Conservation (phyloP, 2,329 filamentous ascomycete species). For the Exophiala mesophila region DNA sequence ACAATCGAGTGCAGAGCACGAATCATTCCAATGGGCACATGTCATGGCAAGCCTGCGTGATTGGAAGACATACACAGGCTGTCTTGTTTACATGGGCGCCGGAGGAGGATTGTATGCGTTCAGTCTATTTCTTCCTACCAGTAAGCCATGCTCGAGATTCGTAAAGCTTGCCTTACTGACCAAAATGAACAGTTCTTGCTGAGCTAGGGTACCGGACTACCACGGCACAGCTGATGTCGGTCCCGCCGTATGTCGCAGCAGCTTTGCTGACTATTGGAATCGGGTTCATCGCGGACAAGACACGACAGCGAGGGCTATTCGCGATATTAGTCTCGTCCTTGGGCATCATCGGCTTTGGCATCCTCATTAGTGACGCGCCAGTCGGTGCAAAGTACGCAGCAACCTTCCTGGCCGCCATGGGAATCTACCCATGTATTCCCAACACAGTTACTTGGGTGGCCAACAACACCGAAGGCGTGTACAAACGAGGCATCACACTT, state of each 20-base stretch:
- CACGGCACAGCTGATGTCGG: constrained; percentile 60
- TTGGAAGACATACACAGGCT: constrained; percentile 44
- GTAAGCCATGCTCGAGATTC: constrained; percentile 24
- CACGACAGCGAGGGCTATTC: constrained; percentile 56
- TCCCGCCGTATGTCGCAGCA: constrained; percentile 60
- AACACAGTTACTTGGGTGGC: constrained; percentile 86
- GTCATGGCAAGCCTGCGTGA: constrained; percentile 46
- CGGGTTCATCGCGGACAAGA: constrained; percentile 59
- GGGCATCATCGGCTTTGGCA: constrained; percentile 70
- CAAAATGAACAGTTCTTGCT: constrained; percentile 48
- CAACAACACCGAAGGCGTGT: constrained; percentile 83
- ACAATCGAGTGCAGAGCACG: constrained; percentile 40
- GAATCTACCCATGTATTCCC: constrained; percentile 80
- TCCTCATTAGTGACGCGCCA: constrained; percentile 55
- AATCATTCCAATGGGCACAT: constrained; percentile 42
- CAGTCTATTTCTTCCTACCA: constrained; percentile 53
- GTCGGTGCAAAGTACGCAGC: constrained; percentile 46
- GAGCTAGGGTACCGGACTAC: constrained; percentile 52
- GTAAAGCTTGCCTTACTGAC: not conserved
- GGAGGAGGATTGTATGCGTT: constrained; percentile 55
- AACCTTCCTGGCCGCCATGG: constrained; percentile 75
- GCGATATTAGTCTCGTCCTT: constrained; percentile 69
- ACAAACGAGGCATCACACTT: constrained; percentile 81
- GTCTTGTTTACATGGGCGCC: constrained; percentile 47
- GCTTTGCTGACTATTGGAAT: constrained; percentile 49